Percentiles rank a stretch among this genome's conserved stretches.
Evolutionary conservation across 1,284 basidiomycete genomes (phyloP).

Genomic region (Blastosporella zonata): DNA sequence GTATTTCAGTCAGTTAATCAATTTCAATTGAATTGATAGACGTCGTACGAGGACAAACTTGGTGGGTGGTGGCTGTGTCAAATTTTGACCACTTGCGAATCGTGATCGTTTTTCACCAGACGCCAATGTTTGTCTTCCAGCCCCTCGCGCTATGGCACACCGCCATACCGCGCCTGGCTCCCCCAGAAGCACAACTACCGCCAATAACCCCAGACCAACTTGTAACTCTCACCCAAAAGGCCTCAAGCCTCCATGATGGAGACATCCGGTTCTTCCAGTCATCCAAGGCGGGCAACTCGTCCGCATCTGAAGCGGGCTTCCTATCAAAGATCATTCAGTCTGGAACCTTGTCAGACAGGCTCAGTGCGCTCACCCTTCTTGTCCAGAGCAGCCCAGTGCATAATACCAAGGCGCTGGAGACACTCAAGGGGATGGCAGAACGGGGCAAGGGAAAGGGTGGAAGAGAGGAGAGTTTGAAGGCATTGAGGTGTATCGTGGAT

Average conservation of each 20-base stretch:
- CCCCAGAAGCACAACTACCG: slow-evolving; percentile 28
- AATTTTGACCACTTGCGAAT: neutral
- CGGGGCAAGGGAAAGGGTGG: slow-evolving; percentile 78
- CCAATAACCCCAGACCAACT: slow-evolving; percentile 43
- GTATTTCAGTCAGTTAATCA: no score
- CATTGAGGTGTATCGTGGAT: slow-evolving; percentile 88
- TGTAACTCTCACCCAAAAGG: slow-evolving; percentile 45
- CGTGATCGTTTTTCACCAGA: neutral
- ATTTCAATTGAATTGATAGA: no score
- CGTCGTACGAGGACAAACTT: no score
- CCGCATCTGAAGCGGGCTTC: slow-evolving; percentile 74
- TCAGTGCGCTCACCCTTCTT: slow-evolving; percentile 89
- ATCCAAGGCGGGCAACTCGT: slow-evolving; percentile 33
- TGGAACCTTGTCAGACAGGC: slow-evolving; percentile 91
- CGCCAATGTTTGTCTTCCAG: slow-evolving; percentile 36
- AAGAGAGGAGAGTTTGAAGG: slow-evolving; percentile 88
- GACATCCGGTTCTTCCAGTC: slow-evolving; percentile 49
- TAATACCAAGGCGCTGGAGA: slow-evolving; percentile 80
- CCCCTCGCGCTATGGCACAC: slow-evolving; percentile 64
- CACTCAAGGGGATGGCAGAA: slow-evolving; percentile 75
- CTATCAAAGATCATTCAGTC: slow-evolving; percentile 80
- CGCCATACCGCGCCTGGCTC: slow-evolving; percentile 34
- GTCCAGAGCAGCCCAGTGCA: slow-evolving; percentile 91
- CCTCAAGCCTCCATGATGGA: slow-evolving; percentile 46
- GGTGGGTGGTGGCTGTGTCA: neutral